Evolutionary conservation across 768 basidiomycete genomes (phyloP), one percentile per base, ranked within the genome.

Genomic region (Mycena filopes): DNA sequence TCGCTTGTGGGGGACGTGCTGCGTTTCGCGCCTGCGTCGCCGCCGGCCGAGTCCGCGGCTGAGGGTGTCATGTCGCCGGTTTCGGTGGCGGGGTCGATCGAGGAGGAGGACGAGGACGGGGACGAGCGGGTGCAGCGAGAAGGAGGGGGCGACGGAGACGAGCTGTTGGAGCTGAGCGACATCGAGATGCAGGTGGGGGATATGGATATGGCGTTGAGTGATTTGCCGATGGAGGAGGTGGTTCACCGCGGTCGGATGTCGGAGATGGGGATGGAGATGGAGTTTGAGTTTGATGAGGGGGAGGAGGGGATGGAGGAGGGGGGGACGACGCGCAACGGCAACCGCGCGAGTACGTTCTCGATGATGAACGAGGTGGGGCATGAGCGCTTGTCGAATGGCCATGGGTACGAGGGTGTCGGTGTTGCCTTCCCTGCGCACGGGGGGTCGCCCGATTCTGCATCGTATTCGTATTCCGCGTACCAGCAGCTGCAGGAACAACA

Each of bases 1-100:
- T 69, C 68, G 40, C 57, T 69, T 20, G 55, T 62, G 40, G 64
- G 64, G 23, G 57, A 63, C 40, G 64, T 69, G 11, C 28, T 69
- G 15, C 36, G 57, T 2, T 66, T 69, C 15, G 64, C 63, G 45
- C 67, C 67, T 15, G 64, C 50, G 28, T 68, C 63, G 20, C 63
- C 28, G 2, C 13, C 12, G 47, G 25, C 5, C 36, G 21, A n/a
- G 16, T 3, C 8, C 23, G 56, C 23, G 36, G 21, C 16, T 11
- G 42, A 23, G 28, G 60, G 36, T 15, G 36, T 60, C 47, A 50
- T 59, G 28, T 54, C 25, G 47, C 33, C 26, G n/a, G 47, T 4
- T 23, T 41, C 21, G 28, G 28, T 6, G 31, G 45, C 21, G 16
- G 29, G 50, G 36, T 53, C 6, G 50, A 38, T 50, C 12, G 28